Evolutionary conservation across 2,329 filamentous ascomycete genomes (phyloP), one percentile per base, ranked within the genome.

Genomic region (Xylariaceae sp.): DNA sequence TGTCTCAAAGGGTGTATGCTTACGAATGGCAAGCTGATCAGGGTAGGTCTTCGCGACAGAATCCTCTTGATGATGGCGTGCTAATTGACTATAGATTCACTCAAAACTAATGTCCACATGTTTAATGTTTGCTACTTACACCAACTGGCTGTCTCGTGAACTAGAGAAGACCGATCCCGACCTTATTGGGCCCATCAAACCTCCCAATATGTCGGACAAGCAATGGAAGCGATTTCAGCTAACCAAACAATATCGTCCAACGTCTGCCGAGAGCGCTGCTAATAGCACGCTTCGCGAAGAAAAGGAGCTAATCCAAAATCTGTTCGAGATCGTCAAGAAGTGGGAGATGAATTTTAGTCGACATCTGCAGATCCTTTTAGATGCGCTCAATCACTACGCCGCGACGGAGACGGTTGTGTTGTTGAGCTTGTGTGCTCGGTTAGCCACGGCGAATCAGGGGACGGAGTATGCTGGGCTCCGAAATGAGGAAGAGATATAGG

Each of bases 1-100:
- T 98, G 93, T 65, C 74, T 98, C 59, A 98, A 97, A 69, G 93
- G 97, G 70, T 97, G 93, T 72, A 97, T 97, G 90, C 76, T 98
- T 54, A 98, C 93, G 17, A 96, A 98, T 66, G 89, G 88, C 63
- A 96, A 95, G 70, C 76, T 98, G 6, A 71, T 98, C 5, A 85
- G 89, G 68, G 92, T 95, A 77, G 54, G 75, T 35, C 33, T 46
- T 40, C 32, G 7, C 6, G 20, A 10, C n/a, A 6, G 11, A 17
- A 22, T 20, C 23, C 22, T 4, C 3, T 33, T 25, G 52, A 44
- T 36, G 32, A 35, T 22, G 12, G 25, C 47, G 44, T 37, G 27
- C 58, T 64, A 40, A 63, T 53, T 27, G 22, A 19, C 6, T 21
- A 2, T 46, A 96, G 92, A 94, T 98, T 62, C 92, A 97, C 70